Conservation (phyloP, 2,329 filamentous ascomycete species). For the Alternaria postmessia region DNA sequence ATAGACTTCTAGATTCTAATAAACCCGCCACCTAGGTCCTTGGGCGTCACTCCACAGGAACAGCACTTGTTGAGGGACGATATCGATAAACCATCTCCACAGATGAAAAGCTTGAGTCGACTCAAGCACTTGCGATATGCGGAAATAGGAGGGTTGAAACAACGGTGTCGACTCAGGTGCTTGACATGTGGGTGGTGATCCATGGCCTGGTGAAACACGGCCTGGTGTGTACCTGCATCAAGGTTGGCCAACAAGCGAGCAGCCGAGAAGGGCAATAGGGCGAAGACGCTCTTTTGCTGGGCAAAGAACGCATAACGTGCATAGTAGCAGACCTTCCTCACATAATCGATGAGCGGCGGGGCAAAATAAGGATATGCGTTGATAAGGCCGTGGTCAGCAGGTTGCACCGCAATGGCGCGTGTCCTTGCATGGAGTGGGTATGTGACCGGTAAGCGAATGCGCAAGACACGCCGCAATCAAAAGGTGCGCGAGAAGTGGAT, state of each 20-base stretch:
- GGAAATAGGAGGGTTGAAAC: conserved; percentile 17
- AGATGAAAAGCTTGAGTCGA: conserved; percentile 13
- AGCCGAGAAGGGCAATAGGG: background rate
- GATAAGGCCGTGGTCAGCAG: background rate
- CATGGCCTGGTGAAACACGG: conserved; percentile 14
- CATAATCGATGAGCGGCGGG: background rate
- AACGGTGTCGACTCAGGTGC: background rate
- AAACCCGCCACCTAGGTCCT: background rate
- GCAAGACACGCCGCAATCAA: conserved; percentile 12
- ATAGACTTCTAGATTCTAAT: background rate
- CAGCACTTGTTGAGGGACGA: conserved; percentile 9
- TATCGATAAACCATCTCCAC: conserved; percentile 13
- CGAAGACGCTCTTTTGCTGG: background rate
- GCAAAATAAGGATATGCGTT: conserved; percentile 18
- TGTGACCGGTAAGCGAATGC: background rate
- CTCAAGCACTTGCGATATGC: conserved; percentile 12
- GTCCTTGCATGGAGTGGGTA: background rate
- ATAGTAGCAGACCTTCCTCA: conserved; percentile 3
- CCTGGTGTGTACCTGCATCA: conserved; percentile 11
- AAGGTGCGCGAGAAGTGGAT: conserved; percentile 14
- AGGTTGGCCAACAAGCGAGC: conserved; percentile 10
- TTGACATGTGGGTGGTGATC: conserved; percentile 5
- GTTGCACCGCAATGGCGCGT: background rate
- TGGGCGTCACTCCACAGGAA: background rate
- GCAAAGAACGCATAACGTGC: background rate